Base-by-base conservation (phyloP, 495 filamentous ascomycete genomes). In the Amniculicola lignicola region DNA sequence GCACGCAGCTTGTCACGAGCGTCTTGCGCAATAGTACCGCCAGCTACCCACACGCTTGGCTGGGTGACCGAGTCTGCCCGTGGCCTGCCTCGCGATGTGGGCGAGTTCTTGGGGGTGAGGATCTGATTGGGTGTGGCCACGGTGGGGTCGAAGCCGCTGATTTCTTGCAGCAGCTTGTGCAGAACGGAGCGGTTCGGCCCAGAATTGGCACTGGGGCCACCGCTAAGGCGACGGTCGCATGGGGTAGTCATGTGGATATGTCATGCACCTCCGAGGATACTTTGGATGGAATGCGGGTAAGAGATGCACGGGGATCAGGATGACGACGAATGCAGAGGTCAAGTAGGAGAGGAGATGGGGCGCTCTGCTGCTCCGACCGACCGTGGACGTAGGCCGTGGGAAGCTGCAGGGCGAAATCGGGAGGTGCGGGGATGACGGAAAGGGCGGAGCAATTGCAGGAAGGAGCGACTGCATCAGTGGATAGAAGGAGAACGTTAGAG, bases 1-100 rank as follows among this genome's bases (percentile, higher is more conserved):
- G 44, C 53, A 24, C 53, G 53, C 19, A 57, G 25, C 35, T 57
- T 57, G 12, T 39, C 31, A n/a, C 53, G 42, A 18, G 44, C 53
- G 23, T 49, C 53, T 42, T 48, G 5, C 1, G 42, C 53, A 1
- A 40, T 49, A 5, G 35, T 28, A 27, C 21, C 24, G 3, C 35
- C 37, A 31, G 27, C 19, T 2, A 57, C 53, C 53, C 53, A 49
- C 4, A 33, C 43, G n/a, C n/a, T n/a, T n/a, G n/a, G n/a, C n/a
- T n/a, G n/a, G n/a, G n/a, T n/a, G n/a, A n/a, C n/a, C n/a, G n/a
- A n/a, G n/a, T n/a, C n/a, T n/a, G n/a, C n/a, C n/a, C n/a, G n/a
- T n/a, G n/a, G n/a, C n/a, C n/a, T n/a, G n/a, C n/a, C n/a, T n/a
- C n/a, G n/a, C n/a, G 31, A 3, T 23, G 25, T 37, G 27, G n/a